phyloP scores from a whole-genome alignment of 768 basidiomycete species.

The Neoboletus subvelutipes region DNA sequence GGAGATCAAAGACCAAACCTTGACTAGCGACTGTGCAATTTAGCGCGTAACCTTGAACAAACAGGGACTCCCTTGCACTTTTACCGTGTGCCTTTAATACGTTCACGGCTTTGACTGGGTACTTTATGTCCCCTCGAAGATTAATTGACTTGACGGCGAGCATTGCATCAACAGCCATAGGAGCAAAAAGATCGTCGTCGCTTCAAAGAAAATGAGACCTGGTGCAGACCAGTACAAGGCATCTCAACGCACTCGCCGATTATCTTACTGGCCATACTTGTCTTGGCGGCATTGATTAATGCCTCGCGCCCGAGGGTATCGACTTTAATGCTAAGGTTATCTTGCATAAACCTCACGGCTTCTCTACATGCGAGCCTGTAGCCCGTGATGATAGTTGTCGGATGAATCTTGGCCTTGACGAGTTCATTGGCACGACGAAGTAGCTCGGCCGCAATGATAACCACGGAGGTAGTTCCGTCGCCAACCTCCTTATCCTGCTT shows the following conservation, averaged over 20 bases:
- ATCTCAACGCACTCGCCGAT: slow-evolving; percentile 80
- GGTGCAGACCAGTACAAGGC: background rate
- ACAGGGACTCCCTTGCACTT: slow-evolving; percentile 92
- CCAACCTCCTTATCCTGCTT: slow-evolving; percentile 99
- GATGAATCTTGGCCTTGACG: slow-evolving; percentile 97
- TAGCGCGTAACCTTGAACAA: slow-evolving; percentile 93
- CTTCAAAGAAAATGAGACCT: slow-evolving; percentile 40
- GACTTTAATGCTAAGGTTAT: slow-evolving; percentile 93
- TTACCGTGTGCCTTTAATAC: slow-evolving; percentile 96
- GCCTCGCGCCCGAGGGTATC: slow-evolving; percentile 90
- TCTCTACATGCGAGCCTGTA: slow-evolving; percentile 96
- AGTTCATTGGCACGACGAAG: slow-evolving; percentile 96
- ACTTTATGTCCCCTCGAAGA: slow-evolving; percentile 92
- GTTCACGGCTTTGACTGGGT: slow-evolving; percentile 99
- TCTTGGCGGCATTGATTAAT: slow-evolving; percentile 94
- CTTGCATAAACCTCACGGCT: slow-evolving; percentile 97
- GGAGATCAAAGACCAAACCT: slow-evolving; percentile 52
- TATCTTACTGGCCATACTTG: slow-evolving; percentile 98
- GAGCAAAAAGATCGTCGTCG: slow-evolving; percentile 96
- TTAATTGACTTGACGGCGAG: slow-evolving; percentile 94
- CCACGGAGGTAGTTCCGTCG: slow-evolving; percentile 98
- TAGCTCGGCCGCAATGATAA: slow-evolving; percentile 96
- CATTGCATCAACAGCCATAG: slow-evolving; percentile 99
- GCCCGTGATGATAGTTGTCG: slow-evolving; percentile 98
- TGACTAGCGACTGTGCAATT: slow-evolving; percentile 99